phyloP scores from a whole-genome alignment of 768 basidiomycete species.

The Saitozyma sp. region DNA sequence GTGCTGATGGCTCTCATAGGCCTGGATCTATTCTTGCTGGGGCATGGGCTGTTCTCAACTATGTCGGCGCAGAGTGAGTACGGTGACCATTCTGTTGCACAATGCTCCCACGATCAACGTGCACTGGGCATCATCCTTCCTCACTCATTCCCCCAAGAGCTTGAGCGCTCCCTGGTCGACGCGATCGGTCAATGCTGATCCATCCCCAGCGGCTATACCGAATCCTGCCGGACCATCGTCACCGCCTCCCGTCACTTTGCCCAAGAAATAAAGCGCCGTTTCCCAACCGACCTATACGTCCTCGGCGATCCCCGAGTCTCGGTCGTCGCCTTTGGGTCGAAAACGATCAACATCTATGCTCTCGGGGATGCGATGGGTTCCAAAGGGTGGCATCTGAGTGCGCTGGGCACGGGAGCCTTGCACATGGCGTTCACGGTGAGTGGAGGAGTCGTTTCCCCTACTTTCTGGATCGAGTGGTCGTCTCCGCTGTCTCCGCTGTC shows the following conservation, averaged over 20 bases:
- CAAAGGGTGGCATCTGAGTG: conserved; percentile 90
- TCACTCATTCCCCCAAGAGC: conserved; percentile 10
- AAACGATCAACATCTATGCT: conserved; percentile 71
- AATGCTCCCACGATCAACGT: neutral
- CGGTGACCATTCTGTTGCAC: neutral
- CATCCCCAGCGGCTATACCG: conserved; percentile 71
- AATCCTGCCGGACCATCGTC: conserved; percentile 81
- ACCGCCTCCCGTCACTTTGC: conserved; percentile 67
- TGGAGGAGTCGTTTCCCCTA: neutral
- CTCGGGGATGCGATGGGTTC: conserved; percentile 86
- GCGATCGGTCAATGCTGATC: neutral
- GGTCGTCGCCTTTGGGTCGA: conserved; percentile 80
- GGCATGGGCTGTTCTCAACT: conserved; percentile 94
- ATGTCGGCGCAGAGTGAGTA: conserved; percentile 79
- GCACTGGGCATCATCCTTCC: neutral
- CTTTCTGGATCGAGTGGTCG: neutral
- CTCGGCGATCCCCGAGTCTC: conserved; percentile 87
- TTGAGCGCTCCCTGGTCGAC: neutral
- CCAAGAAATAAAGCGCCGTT: conserved; percentile 58
- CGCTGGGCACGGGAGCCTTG: conserved; percentile 71
- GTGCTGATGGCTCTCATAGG: neutral
- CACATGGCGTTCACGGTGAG: conserved; percentile 93
- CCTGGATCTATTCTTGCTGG: conserved; percentile 91
- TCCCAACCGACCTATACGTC: conserved; percentile 70
- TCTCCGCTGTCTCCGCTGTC: too few relatives aligned